phyloP scores from a whole-genome alignment of 345 rosid species.

The Hibiscus trionum region DNA sequence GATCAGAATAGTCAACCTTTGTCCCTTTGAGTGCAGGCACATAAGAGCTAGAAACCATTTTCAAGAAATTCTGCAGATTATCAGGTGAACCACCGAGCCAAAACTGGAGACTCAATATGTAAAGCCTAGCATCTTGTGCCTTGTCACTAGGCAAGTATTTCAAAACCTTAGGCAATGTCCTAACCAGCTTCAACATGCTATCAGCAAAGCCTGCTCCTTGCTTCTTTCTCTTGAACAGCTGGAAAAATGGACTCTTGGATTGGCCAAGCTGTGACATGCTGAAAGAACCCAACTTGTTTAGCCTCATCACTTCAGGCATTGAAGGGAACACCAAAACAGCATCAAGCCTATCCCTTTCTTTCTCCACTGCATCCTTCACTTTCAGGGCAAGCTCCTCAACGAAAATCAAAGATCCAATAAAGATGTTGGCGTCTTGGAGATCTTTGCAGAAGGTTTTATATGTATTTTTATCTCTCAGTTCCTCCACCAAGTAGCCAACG shows the following conservation, averaged over 20 bases:
- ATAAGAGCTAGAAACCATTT: slow-evolving; percentile 89
- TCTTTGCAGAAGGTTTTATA: slow-evolving; percentile 78
- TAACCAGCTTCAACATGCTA: slow-evolving; percentile 87
- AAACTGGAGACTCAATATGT: slow-evolving; percentile 91
- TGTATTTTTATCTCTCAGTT: slow-evolving; percentile 66
- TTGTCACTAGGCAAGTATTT: slow-evolving; percentile 95
- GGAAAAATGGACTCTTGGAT: slow-evolving; percentile 86
- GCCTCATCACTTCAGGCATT: slow-evolving; percentile 99
- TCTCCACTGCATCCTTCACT: slow-evolving; percentile 88
- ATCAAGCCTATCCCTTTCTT: slow-evolving; percentile 85
- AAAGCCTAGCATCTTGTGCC: slow-evolving; percentile 97
- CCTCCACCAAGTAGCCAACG: slow-evolving; percentile 96
- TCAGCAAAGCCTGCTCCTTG: slow-evolving; percentile 94
- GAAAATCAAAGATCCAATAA: slow-evolving; percentile 89
- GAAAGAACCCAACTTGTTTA: slow-evolving; percentile 91
- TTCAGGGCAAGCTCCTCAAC: slow-evolving; percentile 91
- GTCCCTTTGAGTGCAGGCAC: slow-evolving; percentile 74
- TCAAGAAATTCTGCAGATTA: slow-evolving; percentile 85
- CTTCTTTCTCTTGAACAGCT: slow-evolving; percentile 89
- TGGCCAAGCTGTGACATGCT: slow-evolving; percentile 98
- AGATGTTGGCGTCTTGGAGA: slow-evolving; percentile 82
- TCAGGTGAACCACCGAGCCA: slow-evolving; percentile 99
- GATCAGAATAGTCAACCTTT: slow-evolving; percentile 74
- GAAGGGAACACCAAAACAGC: slow-evolving; percentile 98
- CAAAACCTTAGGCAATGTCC: slow-evolving; percentile 92